Base-by-base conservation (phyloP, 2,329 filamentous ascomycete genomes). In the Xylaria sp. region DNA sequence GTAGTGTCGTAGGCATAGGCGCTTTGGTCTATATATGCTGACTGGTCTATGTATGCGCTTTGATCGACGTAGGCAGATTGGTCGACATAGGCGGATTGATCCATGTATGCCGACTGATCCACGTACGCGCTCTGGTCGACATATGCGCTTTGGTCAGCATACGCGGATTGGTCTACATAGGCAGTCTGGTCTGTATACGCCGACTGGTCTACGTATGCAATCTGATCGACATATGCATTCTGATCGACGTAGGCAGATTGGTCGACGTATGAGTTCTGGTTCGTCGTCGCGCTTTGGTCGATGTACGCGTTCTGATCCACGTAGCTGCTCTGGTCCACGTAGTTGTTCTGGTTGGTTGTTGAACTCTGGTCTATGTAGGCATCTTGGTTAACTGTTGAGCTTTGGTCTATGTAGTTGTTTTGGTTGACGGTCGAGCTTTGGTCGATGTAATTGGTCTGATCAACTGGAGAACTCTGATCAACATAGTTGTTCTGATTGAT, bases 1-100 rank as follows among this genome's bases (percentile, higher is more conserved):
- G 68, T 66, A 8, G 64, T 68, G 41, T 68, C 66, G 41, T 68
- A 67, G 31, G 59, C 36, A 23, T 65, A 70, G 1, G 67, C 46
- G 36, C 46, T 60, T 8, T 36, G 33, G 33, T 36, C 28, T 28
- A 28, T 4, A 28, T 28, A 28, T 4, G 25, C 25, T 28, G 25
- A 28, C 4, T 69, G 67, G 18, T 66, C 36, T 7, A 62, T 20
- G 8, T 41, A 36, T 3, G 66, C 20, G n/a, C 23, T 51, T n/a
- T 69, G 62, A 6, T 69, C 52, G 2, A 58, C 18, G 12, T 56
- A 70, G 0, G 58, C 65, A 1, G 1, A 2, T 9, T 68, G 66
- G n/a, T 68, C 62, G 1, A 62, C 20, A 8, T 69, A 69, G 0
- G 63, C 58, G 3, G 41, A 39, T 25, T 70, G 68, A 9, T 70